Evolutionary conservation across 2,329 filamentous ascomycete species (phyloP).

Genomic region (Raffaelea albimanens): DNA sequence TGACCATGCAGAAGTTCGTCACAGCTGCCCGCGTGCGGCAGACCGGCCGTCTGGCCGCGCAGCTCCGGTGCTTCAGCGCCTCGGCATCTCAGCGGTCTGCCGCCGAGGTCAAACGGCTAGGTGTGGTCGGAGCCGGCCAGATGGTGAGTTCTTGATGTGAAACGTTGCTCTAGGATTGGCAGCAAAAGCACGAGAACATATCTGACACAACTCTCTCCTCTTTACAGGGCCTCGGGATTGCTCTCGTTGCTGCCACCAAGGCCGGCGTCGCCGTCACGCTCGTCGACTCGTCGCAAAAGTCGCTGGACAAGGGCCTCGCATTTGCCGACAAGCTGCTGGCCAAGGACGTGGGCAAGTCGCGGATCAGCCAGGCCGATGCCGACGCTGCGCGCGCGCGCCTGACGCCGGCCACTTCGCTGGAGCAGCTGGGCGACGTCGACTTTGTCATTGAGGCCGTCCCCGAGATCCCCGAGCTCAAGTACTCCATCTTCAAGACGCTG

Average conservation of each 20-base stretch:
- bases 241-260: conserved; percentile 80
- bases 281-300: conserved; percentile 74
- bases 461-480: conserved; percentile 81
- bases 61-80: conserved; percentile 58
- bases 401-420: conserved; percentile 60
- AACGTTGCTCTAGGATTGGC: too few relatives aligned
- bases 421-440: conserved; percentile 73
- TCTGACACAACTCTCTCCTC: neutral
- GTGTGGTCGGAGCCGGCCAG: conserved; percentile 89
- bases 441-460: conserved; percentile 98
- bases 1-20: neutral
- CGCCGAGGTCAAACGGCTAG: conserved; percentile 74
- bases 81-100: conserved; percentile 44
- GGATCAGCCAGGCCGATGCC: conserved; percentile 74
- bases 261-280: conserved; percentile 77
- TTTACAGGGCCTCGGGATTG: conserved; percentile 80
- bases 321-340: conserved; percentile 92
- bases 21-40: conserved; percentile 15
- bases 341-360: conserved; percentile 84
- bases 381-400: conserved; percentile 63
- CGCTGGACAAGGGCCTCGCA: conserved; percentile 78
- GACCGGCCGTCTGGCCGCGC: conserved; percentile 23
- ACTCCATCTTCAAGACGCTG: conserved; percentile 74
- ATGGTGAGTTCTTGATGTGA: conserved; percentile 69
- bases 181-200: too few relatives aligned